Conservation (phyloP, 306 rosid species). For the Benincasa hispida region DNA sequence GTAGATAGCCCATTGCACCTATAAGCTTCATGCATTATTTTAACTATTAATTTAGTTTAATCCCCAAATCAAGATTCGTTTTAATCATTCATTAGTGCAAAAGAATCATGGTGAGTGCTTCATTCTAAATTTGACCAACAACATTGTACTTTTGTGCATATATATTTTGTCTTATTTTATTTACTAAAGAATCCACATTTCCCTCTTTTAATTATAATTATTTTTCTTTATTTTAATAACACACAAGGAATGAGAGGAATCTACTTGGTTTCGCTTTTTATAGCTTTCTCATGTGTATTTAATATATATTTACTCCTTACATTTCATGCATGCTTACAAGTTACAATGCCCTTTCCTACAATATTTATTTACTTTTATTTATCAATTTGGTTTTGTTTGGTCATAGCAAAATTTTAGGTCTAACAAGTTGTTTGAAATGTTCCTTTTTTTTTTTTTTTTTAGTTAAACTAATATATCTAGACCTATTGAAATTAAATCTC, state of each 20-base stretch:
- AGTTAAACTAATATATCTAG: too few species aligned
- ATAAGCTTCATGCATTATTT: not conserved
- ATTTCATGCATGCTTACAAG: too few species aligned
- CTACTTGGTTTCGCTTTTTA: not conserved
- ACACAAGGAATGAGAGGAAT: not conserved
- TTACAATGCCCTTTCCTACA: too few species aligned
- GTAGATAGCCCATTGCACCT: not conserved
- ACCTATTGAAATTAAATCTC: too few species aligned
- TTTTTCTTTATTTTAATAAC: not conserved
- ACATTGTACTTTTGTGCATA: not conserved
- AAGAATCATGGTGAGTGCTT: not conserved
- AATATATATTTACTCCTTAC: too few species aligned
- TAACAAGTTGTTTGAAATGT: too few species aligned
- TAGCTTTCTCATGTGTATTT: too few species aligned
- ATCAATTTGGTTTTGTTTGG: too few species aligned
- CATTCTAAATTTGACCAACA: slow-evolving; percentile 3
- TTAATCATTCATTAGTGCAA: not conserved
- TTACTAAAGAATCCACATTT: not conserved
- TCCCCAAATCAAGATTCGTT: not conserved
- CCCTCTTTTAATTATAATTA: not conserved
- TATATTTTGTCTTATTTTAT: not conserved
- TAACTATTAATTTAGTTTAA: not conserved
- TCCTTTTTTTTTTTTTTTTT: too few species aligned
- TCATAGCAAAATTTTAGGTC: too few species aligned
- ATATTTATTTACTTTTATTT: too few species aligned